These are phyloP conservation scores for Metrosideros polymorpha DNA, from an alignment of 441 rosid genomes.

Conservation along the genomic window DNA sequence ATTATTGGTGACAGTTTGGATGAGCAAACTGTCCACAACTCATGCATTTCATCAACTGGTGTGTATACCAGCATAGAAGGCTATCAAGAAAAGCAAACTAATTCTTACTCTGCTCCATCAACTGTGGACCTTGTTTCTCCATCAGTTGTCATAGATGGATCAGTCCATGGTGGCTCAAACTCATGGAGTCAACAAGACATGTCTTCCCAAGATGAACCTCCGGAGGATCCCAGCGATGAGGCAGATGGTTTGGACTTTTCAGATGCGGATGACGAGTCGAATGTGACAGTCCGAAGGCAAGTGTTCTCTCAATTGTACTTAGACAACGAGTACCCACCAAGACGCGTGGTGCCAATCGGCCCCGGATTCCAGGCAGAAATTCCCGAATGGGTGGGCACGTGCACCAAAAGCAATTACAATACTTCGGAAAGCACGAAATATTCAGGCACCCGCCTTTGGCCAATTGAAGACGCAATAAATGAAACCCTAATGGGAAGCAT, in stretches of 20 bases:
- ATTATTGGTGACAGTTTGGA: neutral
- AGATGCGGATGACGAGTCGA: constrained; percentile 1
- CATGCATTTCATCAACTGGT: constrained; percentile 1
- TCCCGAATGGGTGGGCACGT: constrained; percentile 26
- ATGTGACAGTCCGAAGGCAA: neutral
- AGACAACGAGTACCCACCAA: neutral
- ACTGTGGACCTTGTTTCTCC: neutral
- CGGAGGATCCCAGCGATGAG: neutral
- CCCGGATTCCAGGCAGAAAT: constrained; percentile 35
- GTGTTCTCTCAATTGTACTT: neutral
- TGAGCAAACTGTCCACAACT: constrained; percentile 1
- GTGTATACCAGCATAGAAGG: neutral
- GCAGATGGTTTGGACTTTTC: constrained; percentile 1
- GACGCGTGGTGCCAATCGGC: constrained; percentile 24
- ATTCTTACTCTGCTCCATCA: neutral
- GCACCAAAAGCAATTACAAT: constrained; percentile 6
- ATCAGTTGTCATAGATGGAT: neutral
- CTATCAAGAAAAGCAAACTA: neutral
- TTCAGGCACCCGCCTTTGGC: constrained; percentile 34
- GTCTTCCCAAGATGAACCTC: constrained; percentile 1
- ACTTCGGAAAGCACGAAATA: constrained; percentile 25
- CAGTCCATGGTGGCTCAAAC: neutral
- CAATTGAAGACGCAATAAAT: constrained; percentile 11
- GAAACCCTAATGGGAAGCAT: constrained; percentile 8
- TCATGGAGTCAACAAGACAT: neutral